phyloP scores from a whole-genome alignment of 805 yeast species.

The Candida tammaniensis region DNA sequence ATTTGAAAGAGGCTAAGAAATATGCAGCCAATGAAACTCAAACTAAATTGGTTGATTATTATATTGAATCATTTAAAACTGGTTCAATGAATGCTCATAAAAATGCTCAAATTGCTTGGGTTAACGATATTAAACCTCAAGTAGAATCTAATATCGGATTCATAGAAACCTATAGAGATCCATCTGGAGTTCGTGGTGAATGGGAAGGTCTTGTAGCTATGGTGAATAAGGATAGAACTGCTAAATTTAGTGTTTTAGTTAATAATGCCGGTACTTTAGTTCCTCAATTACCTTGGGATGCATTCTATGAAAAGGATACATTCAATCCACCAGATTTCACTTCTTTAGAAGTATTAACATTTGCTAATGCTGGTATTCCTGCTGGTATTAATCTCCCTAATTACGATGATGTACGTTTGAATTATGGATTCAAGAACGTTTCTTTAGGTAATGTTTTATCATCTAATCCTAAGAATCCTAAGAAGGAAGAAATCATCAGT shows the following conservation, averaged over 20 bases:
- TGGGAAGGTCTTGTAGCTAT: constrained; percentile 92
- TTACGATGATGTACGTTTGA: constrained; percentile 84
- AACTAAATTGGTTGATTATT: constrained; percentile 58
- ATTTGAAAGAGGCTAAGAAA: constrained; percentile 54
- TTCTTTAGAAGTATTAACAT: constrained; percentile 82
- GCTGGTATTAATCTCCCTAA: constrained; percentile 94
- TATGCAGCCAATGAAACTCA: constrained; percentile 75
- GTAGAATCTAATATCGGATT: constrained; percentile 79
- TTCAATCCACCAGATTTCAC: constrained; percentile 93
- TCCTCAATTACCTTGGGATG: constrained; percentile 71
- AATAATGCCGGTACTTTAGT: constrained; percentile 64
- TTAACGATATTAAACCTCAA: constrained; percentile 76
- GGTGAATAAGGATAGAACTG: constrained; percentile 84
- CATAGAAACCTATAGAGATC: constrained; percentile 91
- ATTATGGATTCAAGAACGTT: constrained; percentile 84
- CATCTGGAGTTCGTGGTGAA: constrained; percentile 88
- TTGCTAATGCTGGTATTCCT: constrained; percentile 88
- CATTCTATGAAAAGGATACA: constrained; percentile 72
- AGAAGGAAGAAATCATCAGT: constrained; percentile 64
- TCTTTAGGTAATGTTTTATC: constrained; percentile 82
- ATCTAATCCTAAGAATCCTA: constrained; percentile 62
- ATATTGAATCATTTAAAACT: constrained; percentile 67
- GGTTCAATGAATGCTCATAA: constrained; percentile 87
- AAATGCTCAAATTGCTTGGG: constrained; percentile 83
- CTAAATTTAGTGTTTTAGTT: constrained; percentile 71